A percentile compares a stretch with the other conserved stretches of the same genome.
phyloP scores from a whole-genome alignment of 2,329 filamentous ascomycete species.

The Rhytidhysteron rufulum region DNA sequence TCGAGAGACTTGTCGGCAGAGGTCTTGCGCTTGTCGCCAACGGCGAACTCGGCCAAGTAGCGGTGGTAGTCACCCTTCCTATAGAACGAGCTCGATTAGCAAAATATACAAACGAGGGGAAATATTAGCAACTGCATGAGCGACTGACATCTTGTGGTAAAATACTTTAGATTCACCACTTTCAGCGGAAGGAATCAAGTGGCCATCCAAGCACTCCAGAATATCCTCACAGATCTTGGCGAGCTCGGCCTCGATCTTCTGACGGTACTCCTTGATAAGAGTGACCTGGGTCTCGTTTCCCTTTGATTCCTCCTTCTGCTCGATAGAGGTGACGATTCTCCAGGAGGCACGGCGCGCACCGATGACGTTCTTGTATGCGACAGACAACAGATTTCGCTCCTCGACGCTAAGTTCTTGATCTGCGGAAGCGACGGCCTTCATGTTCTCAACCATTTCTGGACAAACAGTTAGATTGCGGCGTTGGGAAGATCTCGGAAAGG shows the following conservation, averaged over 20 bases:
- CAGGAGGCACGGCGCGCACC: conserved; percentile 94
- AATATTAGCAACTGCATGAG: too few relatives aligned
- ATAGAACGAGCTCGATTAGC: conserved; percentile 24
- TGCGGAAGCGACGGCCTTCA: conserved; percentile 95
- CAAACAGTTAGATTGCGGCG: conserved; percentile 12
- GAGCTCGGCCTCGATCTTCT: conserved; percentile 96
- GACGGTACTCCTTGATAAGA: conserved; percentile 96
- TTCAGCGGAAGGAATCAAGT: conserved; percentile 90
- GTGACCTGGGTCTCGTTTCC: conserved; percentile 86
- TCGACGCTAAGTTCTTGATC: conserved; percentile 67
- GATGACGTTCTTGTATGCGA: conserved; percentile 99
- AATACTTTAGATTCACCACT: conserved; percentile 98
- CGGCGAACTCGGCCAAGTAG: conserved; percentile 95
- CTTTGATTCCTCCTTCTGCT: conserved; percentile 99
- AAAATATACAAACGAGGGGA: too few relatives aligned
- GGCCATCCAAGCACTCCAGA: conserved; percentile 87
- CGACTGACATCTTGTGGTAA: conserved; percentile 95
- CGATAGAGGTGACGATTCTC: conserved; percentile 97
- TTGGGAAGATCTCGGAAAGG: not conserved
- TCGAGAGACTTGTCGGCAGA: conserved; percentile 92
- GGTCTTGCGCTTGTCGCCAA: conserved; percentile 90
- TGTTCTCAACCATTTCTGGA: conserved; percentile 98
- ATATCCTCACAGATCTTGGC: conserved; percentile 98
- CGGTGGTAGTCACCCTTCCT: conserved; percentile 99
- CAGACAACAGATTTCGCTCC: conserved; percentile 94